Percentiles rank a stretch among this genome's conserved stretches.
These are phyloP conservation scores for Picocystis sp. DNA, from an alignment of 163 green algal species.

Conservation along the genomic window DNA sequence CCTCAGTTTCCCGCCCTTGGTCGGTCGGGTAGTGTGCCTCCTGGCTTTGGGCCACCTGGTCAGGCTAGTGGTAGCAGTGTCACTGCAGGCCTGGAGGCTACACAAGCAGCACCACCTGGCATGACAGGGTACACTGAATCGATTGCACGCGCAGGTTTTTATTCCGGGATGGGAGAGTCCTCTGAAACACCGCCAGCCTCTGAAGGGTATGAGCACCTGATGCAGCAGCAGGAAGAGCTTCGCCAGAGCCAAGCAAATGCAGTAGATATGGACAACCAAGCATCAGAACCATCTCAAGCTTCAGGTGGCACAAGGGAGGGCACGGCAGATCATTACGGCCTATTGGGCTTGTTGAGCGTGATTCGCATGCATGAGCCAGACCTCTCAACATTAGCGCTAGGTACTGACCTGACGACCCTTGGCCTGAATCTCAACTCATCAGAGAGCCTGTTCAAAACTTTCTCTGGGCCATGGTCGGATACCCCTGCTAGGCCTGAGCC, in stretches of 20 bases:
- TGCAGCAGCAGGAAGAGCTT: conserved; percentile 15
- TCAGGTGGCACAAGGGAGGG: conserved; percentile 2
- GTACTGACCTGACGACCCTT: conserved; percentile 84
- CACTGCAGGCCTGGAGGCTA: too few species aligned
- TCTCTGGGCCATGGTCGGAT: conserved; percentile 74
- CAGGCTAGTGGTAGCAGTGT: too few species aligned
- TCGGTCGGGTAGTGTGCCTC: too few species aligned
- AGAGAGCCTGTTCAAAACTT: conserved; percentile 21
- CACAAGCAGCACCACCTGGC: too few species aligned
- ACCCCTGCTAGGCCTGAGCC: conserved; percentile 53
- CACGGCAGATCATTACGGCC: conserved; percentile 54
- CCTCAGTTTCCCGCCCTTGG: too few species aligned
- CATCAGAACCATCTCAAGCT: not conserved
- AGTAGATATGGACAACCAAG: not conserved
- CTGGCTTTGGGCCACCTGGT: too few species aligned
- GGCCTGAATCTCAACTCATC: conserved; percentile 84
- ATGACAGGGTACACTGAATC: too few species aligned
- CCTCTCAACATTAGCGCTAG: conserved; percentile 79
- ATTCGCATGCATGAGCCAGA: conserved; percentile 82
- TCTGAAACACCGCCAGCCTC: conserved; percentile 19
- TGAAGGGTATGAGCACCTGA: conserved; percentile 5
- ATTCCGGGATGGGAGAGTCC: conserved; percentile 5
- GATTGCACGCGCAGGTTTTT: not conserved
- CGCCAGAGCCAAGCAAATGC: not conserved
- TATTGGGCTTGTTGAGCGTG: conserved; percentile 81